phyloP scores from a whole-genome alignment of 1,284 basidiomycete species.

The Trametes hirsuta region DNA sequence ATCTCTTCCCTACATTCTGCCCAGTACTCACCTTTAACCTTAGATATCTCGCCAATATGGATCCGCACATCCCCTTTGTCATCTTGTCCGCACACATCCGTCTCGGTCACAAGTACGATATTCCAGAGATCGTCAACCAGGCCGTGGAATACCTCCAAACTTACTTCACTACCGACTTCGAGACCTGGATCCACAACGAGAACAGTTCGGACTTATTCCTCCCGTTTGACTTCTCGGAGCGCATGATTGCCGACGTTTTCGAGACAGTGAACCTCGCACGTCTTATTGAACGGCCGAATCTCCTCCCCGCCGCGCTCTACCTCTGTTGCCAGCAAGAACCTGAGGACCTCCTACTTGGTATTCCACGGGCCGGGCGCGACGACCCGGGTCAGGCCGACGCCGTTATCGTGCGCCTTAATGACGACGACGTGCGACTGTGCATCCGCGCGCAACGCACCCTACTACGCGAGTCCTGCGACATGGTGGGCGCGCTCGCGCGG shows the following conservation, averaged over 20 bases:
- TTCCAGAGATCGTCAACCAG: not conserved
- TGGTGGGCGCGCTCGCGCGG: no score
- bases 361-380: no score
- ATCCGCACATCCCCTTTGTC: not conserved
- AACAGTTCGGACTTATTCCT: no score
- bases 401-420: no score
- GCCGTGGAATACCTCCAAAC: not conserved
- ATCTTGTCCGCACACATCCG: not conserved
- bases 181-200: not conserved
- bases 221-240: not conserved
- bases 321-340: not conserved
- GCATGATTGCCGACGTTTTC: not conserved
- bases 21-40: not conserved
- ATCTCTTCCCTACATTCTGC: not conserved
- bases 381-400: no score
- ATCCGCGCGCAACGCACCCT: no score
- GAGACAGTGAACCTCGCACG: conserved; percentile 12
- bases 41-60: not conserved
- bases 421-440: no score
- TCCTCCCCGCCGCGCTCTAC: conserved; percentile 11
- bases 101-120: conserved; percentile 12
- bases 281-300: conserved; percentile 1
- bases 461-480: no score
- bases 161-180: not conserved
- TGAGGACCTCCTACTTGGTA: no score